Conservation (phyloP, 2,329 filamentous ascomycete species). For the Teratosphaeria viscida region DNA sequence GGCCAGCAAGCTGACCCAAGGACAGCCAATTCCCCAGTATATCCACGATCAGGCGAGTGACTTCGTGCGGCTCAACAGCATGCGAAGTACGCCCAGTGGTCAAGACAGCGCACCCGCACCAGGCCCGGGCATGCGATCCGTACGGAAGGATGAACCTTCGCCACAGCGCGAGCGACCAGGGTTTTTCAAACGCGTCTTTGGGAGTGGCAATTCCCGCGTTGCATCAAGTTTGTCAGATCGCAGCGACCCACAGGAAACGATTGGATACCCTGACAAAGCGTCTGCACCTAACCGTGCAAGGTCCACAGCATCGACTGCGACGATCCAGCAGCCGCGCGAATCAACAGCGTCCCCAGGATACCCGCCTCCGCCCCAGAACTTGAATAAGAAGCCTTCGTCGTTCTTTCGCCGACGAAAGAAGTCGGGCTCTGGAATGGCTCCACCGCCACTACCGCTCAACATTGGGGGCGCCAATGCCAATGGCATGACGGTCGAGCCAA, state of each 20-base stretch:
- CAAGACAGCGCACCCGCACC: constrained; percentile 27
- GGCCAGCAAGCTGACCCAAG: constrained; percentile 9
- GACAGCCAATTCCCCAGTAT: constrained; percentile 24
- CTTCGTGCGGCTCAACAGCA: constrained; percentile 37
- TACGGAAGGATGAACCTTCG: constrained; percentile 13
- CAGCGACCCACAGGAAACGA: constrained; percentile 1
- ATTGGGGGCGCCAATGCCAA: constrained; percentile 21
- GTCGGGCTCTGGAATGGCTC: constrained; percentile 55
- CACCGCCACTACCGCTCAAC: constrained; percentile 45
- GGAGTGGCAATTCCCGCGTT: constrained; percentile 25
- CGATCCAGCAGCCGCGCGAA: constrained; percentile 5
- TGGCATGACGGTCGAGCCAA: constrained; percentile 40
- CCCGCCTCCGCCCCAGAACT: constrained; percentile 14
- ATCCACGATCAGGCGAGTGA: constrained; percentile 38
- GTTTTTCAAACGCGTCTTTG: constrained; percentile 91
- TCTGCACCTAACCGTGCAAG: constrained; percentile 7
- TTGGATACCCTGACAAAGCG: constrained; percentile 6
- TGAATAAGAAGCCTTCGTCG: constrained; percentile 86
- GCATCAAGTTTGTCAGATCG: constrained; percentile 10
- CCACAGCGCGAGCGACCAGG: constrained; percentile 53
- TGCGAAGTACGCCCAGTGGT: constrained; percentile 14
- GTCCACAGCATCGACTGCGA: constrained; percentile 9
- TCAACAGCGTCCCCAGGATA: not conserved
- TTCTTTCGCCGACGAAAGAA: constrained; percentile 94
- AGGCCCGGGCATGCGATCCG: constrained; percentile 29